phyloP scores from a whole-genome alignment of 306 rosid genomes.

The Trifolium fragiferum region DNA sequence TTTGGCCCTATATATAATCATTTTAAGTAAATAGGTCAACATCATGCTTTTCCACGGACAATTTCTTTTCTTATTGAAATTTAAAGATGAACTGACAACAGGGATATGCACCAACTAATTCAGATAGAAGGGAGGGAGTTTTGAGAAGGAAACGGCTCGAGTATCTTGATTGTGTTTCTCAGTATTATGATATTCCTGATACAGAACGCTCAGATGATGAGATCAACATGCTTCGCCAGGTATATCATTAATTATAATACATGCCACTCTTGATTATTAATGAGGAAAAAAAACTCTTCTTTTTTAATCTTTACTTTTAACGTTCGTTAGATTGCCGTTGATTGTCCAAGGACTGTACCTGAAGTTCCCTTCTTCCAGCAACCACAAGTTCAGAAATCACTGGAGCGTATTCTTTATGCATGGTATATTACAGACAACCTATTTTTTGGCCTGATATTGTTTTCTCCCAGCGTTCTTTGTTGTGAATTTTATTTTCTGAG shows the following conservation, averaged over 20 bases:
- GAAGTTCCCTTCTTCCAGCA: slow-evolving; percentile 90
- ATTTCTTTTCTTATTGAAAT: slow-evolving; percentile 53
- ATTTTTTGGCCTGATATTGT: slow-evolving; percentile 18
- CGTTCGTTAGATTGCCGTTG: slow-evolving; percentile 75
- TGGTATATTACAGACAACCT: slow-evolving; percentile 54
- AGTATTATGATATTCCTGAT: slow-evolving; percentile 87
- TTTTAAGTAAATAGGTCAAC: slow-evolving; percentile 26
- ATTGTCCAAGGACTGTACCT: slow-evolving; percentile 97
- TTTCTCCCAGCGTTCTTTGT: slow-evolving; percentile 31
- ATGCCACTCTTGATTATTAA: slow-evolving; percentile 31
- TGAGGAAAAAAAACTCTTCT: slow-evolving; percentile 1
- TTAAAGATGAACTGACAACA: slow-evolving; percentile 84
- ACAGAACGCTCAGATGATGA: slow-evolving; percentile 93
- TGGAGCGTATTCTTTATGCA: slow-evolving; percentile 92
- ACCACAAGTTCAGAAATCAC: slow-evolving; percentile 84
- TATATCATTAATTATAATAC: slow-evolving; percentile 40
- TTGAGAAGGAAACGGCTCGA: slow-evolving; percentile 90
- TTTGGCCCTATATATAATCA: slow-evolving; percentile 11
- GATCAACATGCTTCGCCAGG: slow-evolving; percentile 99
- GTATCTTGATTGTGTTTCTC: slow-evolving; percentile 91
- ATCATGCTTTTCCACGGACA: slow-evolving; percentile 28
- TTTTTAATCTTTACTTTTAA: slow-evolving; percentile 32
- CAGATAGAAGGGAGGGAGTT: slow-evolving; percentile 98
- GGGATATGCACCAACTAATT: slow-evolving; percentile 99
- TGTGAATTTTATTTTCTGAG: slow-evolving; percentile 15